These are phyloP conservation scores for Pulveroboletus sp. DNA, from an alignment of 768 basidiomycete genomes.

Conservation along the genomic window DNA sequence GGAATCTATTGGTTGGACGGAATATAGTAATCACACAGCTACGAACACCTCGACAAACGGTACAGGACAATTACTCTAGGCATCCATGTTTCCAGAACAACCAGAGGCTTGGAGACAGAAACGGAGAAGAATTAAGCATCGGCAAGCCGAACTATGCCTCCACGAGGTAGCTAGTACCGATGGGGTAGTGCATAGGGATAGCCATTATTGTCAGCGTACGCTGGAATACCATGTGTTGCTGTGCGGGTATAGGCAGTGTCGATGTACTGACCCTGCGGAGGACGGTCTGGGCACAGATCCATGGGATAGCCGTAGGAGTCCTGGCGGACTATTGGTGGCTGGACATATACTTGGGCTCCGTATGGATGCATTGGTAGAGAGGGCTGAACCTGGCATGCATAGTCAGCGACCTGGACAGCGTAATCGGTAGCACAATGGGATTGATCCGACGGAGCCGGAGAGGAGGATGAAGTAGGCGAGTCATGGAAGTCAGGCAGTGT, in stretches of 20 bases:
- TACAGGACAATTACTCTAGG: conserved; percentile 6
- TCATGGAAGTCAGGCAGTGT: conserved; percentile 14
- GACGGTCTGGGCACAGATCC: conserved; percentile 11
- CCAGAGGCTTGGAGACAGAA: conserved; percentile 7
- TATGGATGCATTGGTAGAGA: conserved; percentile 2
- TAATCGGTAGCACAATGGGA: conserved; percentile 15
- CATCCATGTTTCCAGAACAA: conserved; percentile 13
- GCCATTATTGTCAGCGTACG: conserved; percentile 9
- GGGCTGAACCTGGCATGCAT: conserved; percentile 1
- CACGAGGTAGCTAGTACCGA: conserved; percentile 3
- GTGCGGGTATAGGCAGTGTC: conserved; percentile 7
- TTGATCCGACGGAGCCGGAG: conserved; percentile 23
- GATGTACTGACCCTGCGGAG: conserved; percentile 8
- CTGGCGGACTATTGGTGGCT: conserved; percentile 7
- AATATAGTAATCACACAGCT: conserved; percentile 7
- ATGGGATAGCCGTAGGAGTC: conserved; percentile 10
- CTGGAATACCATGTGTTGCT: conserved; percentile 10
- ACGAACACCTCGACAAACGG: conserved; percentile 1
- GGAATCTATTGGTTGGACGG: conserved; percentile 4
- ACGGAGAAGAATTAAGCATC: conserved; percentile 2
- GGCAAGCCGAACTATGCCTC: conserved; percentile 2
- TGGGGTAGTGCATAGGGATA: conserved; percentile 9
- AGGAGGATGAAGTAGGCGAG: conserved; percentile 25
- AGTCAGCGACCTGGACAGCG: conserved; percentile 1
- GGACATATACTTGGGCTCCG: conserved; percentile 2